phyloP scores from a whole-genome alignment of 768 basidiomycete genomes.

The Coprinopsis strossmayeri region DNA sequence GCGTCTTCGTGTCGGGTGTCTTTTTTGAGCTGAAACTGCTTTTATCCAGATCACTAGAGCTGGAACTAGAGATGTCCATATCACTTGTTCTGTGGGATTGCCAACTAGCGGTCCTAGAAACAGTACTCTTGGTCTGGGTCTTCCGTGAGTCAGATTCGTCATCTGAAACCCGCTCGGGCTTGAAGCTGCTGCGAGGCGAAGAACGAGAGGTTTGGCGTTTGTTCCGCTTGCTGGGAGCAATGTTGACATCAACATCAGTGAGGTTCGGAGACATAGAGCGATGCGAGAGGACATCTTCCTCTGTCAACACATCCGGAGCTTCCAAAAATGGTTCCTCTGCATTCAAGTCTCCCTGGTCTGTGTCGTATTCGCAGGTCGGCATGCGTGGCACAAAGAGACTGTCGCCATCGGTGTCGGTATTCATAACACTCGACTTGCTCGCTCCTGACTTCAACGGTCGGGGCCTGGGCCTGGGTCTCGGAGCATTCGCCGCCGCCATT shows the following conservation, averaged over 20 bases:
- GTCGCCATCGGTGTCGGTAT: neutral
- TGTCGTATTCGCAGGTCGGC: neutral
- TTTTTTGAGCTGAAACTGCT: neutral
- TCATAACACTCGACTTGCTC: constrained; percentile 14
- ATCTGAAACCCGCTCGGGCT: neutral
- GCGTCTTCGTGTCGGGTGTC: neutral
- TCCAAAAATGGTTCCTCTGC: no score
- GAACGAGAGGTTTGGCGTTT: no score
- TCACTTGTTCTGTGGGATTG: neutral
- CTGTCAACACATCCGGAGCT: no score
- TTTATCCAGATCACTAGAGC: neutral
- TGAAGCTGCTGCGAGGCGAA: no score
- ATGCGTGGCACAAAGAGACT: neutral
- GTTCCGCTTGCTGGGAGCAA: no score
- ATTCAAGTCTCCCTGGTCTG: no score
- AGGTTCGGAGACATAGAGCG: no score
- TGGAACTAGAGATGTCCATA: neutral
- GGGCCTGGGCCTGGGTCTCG: constrained; percentile 13
- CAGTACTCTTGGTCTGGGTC: neutral
- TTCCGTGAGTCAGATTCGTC: neutral
- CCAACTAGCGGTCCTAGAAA: neutral
- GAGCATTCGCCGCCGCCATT: constrained; percentile 7
- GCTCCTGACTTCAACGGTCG: constrained; percentile 14
- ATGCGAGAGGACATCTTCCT: no score
- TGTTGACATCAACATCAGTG: no score